Evolutionary conservation across 169 alveolate genomes (phyloP), one percentile per base, ranked within the genome.

Genomic region (Plasmodium malariae): DNA sequence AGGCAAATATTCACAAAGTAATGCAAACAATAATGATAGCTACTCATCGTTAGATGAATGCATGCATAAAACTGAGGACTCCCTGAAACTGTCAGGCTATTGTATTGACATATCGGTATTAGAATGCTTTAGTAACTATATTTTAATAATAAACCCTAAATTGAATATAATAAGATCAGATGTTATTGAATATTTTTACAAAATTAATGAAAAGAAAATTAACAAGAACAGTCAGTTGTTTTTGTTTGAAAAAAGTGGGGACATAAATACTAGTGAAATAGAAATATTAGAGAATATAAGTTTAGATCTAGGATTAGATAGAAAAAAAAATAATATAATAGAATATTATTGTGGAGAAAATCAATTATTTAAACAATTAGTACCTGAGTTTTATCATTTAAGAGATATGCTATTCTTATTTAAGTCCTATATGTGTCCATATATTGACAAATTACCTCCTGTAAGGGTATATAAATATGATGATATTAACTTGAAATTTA

Each of bases 341-440:
- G 89, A 78, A 72, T 80, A 76, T 72, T 78, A 88, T 69, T 76
- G 90, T 69, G 93, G 90, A 17, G 68, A 76, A 26, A 72, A 73
- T 60, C 19, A 48, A 3, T 67, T 88, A 24, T 88, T 88, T 74
- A 70, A 36, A 24, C 54, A 70, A n/a, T 60, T 88, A 62, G 87
- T 78, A 43, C 87, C 92, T 19, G 92, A 86, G 48, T 86, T 86
- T 86, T 86, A 86, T 63, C 92, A 86, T 63, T 63, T 86, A 28
- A 43, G 92, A 32, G 92, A 86, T 71, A 86, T 86, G 92, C 49
- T 86, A 40, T 86, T 86, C 49, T 28, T 86, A 19, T 86, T 86
- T 51, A 86, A 86, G 24, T 86, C 92, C 1, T 86, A 55, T 70
- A 86, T 86, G 92, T 86, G 92, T 55, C 92, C 92, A 59, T 86